Conservation (phyloP, 2,329 filamentous ascomycete species). For the Fusarium sp. region DNA sequence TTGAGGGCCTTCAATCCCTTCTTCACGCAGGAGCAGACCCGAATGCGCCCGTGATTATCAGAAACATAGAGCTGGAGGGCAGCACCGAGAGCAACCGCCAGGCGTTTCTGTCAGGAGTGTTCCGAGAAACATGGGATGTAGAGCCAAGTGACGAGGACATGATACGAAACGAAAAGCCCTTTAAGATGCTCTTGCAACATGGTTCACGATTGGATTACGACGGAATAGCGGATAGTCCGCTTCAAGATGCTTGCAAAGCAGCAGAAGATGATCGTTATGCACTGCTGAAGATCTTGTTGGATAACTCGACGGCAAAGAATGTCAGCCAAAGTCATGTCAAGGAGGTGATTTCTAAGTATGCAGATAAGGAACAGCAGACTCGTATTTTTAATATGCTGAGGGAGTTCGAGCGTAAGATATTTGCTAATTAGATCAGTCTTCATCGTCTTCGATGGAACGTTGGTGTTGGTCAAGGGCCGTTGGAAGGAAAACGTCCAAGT, state of each 20-base stretch:
- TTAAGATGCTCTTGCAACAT: slow-evolving; percentile 16
- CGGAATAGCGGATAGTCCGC: not conserved
- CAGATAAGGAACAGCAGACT: not conserved
- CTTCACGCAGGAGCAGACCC: slow-evolving; percentile 16
- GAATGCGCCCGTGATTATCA: not conserved
- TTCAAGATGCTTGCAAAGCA: slow-evolving; percentile 14
- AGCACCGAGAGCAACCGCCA: not conserved
- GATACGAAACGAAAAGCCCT: not conserved
- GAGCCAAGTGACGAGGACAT: not conserved
- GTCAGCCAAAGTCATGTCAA: not conserved
- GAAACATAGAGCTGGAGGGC: not conserved
- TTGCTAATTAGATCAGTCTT: not conserved
- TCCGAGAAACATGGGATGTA: not conserved
- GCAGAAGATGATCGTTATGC: not conserved
- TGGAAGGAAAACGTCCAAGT: not conserved
- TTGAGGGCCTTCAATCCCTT: slow-evolving; percentile 4
- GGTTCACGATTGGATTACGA: slow-evolving; percentile 8
- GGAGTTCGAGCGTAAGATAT: not conserved
- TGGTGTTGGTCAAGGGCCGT: not conserved
- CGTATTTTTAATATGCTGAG: not conserved
- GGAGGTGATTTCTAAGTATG: not conserved
- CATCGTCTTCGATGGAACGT: not conserved
- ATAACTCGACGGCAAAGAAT: slow-evolving; percentile 6
- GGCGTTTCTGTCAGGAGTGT: slow-evolving; percentile 18
- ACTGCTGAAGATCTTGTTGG: slow-evolving; percentile 14